Conservation (phyloP, 2,329 filamentous ascomycete species). For the Fusarium pseudonygamai region DNA sequence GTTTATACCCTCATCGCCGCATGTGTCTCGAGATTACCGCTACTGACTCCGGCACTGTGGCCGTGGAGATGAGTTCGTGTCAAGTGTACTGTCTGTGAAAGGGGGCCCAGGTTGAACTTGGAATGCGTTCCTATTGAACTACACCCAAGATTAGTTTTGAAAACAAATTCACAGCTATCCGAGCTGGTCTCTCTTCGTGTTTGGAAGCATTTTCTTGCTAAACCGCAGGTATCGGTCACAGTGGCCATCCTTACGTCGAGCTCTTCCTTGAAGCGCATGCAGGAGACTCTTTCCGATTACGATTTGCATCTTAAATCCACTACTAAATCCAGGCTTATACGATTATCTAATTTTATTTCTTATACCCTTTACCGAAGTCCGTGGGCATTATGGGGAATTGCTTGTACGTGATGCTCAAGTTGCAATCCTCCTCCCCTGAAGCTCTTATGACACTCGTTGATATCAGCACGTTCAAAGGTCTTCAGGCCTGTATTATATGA, state of each 20-base stretch:
- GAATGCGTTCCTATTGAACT: not conserved
- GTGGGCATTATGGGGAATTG: not conserved
- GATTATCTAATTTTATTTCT: accelerated
- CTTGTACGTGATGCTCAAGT: not conserved
- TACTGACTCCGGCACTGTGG: not conserved
- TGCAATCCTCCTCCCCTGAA: no score
- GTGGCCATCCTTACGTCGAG: not conserved
- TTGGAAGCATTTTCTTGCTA: not conserved
- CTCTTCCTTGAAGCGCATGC: not conserved
- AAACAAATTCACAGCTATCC: no score
- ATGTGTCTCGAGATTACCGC: not conserved
- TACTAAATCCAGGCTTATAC: accelerated
- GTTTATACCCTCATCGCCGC: not conserved
- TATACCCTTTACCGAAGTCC: accelerated
- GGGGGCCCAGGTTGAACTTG: not conserved
- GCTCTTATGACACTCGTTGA: not conserved
- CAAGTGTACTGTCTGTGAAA: not conserved
- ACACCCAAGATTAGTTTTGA: no score
- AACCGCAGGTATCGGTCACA: not conserved
- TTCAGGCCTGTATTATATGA: not conserved
- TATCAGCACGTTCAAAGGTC: not conserved
- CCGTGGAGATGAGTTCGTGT: not conserved
- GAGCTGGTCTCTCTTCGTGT: no score
- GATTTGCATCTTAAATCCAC: not conserved
- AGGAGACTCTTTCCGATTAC: not conserved